A percentile compares a stretch with the other conserved stretches of the same genome.
These are phyloP conservation scores for Trichoderma koningiopsis DNA, from an alignment of 2,329 filamentous ascomycete species.

Conservation along the genomic window DNA sequence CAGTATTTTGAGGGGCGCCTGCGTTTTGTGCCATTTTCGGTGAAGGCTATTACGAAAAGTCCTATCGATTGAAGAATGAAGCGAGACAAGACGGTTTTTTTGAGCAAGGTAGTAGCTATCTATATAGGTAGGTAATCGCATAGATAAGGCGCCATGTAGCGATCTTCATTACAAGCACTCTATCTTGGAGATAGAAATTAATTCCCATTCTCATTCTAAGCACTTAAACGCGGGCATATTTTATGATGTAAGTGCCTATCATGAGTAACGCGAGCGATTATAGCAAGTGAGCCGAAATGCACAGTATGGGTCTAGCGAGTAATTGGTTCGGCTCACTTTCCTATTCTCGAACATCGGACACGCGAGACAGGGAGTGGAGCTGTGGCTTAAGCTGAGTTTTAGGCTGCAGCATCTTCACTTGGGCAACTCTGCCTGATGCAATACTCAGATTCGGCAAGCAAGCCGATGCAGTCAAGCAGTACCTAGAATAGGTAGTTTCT, in stretches of 20 bases:
- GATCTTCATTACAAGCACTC: not conserved
- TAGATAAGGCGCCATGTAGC: not conserved
- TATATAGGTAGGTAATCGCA: not conserved
- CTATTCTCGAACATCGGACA: not conserved
- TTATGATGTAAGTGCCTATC: not conserved
- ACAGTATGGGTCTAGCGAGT: no score
- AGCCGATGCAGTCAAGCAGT: not conserved
- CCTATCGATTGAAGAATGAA: not conserved
- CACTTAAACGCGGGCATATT: not conserved
- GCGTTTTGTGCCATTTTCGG: conserved; percentile 26
- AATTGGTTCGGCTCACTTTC: not conserved
- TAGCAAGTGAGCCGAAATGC: not conserved
- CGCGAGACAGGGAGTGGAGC: not conserved
- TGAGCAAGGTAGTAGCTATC: not conserved
- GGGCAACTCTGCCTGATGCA: not conserved
- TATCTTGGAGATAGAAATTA: not conserved
- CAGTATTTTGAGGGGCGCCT: not conserved
- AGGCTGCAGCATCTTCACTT: not conserved
- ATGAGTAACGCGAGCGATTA: not conserved
- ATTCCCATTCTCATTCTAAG: no score
- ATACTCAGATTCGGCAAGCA: not conserved
- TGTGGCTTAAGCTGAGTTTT: not conserved
- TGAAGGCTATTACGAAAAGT: not conserved
- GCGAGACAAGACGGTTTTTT: not conserved
- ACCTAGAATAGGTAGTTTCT: not conserved